Percentiles rank a stretch among this genome's conserved stretches.
Evolutionary conservation across 2,329 filamentous ascomycete species (phyloP).

Genomic region (Fusarium piperis): DNA sequence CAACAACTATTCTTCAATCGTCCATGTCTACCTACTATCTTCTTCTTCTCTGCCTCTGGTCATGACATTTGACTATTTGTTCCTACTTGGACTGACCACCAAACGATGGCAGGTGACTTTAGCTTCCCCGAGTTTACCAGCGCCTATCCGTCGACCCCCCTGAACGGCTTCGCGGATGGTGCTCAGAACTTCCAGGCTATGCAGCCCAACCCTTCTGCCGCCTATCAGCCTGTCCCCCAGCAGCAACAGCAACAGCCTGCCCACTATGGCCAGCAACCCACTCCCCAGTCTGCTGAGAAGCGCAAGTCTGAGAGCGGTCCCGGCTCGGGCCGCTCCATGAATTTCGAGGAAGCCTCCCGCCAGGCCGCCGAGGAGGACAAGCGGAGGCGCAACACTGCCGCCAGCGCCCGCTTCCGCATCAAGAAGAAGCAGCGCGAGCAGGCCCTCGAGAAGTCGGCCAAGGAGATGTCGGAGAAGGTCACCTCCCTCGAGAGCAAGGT

Average conservation of each 20-base stretch:
- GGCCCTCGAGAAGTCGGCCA: slow-evolving; percentile 81
- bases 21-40: slow-evolving; percentile 29
- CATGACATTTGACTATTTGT: slow-evolving; percentile 35
- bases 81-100: slow-evolving; percentile 41
- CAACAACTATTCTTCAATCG: slow-evolving; percentile 34
- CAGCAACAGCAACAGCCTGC: slow-evolving; percentile 46
- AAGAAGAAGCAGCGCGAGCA: slow-evolving; percentile 98
- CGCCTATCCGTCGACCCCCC: slow-evolving; percentile 60
- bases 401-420: slow-evolving; percentile 87
- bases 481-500: slow-evolving; percentile 76
- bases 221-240: slow-evolving; percentile 54
- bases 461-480: slow-evolving; percentile 86
- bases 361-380: slow-evolving; percentile 88
- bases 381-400: slow-evolving; percentile 87
- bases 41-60: slow-evolving; percentile 17
- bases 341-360: slow-evolving; percentile 76
- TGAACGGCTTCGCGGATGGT: slow-evolving; percentile 52
- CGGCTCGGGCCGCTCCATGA: slow-evolving; percentile 56
- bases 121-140: slow-evolving; percentile 64
- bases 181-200: slow-evolving; percentile 59
- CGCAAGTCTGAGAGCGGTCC: slow-evolving; percentile 56
- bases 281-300: slow-evolving; percentile 53
- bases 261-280: slow-evolving; percentile 45
- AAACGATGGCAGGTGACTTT: slow-evolving; percentile 66
- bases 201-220: slow-evolving; percentile 61